phyloP scores from a whole-genome alignment of 2,329 filamentous ascomycete genomes.

The Pseudocercospora musae region DNA sequence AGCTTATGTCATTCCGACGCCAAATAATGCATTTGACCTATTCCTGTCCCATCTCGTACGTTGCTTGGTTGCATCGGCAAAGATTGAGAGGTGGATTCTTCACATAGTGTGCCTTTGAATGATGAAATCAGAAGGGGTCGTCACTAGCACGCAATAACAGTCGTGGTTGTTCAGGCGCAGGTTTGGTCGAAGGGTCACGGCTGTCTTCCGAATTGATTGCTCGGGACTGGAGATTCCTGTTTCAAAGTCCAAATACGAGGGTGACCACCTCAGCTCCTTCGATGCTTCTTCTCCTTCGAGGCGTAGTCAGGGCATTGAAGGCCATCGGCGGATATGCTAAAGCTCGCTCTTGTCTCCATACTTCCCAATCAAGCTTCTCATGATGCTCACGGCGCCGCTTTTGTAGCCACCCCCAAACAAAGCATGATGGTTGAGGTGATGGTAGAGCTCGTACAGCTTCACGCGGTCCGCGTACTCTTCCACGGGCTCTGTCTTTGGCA shows the following conservation, averaged over 20 bases:
- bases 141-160: no score
- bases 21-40: background rate
- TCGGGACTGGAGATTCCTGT: background rate
- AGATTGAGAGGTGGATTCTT: background rate
- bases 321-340: background rate
- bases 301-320: background rate
- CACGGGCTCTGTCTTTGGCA: conserved; percentile 75
- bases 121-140: background rate
- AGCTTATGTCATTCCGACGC: background rate
- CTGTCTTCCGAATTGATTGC: background rate
- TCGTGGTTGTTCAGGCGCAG: background rate
- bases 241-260: background rate
- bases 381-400: conserved; percentile 72
- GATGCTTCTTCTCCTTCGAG: background rate
- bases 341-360: conserved; percentile 50
- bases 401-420: conserved; percentile 75
- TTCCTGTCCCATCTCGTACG: background rate
- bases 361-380: conserved; percentile 69
- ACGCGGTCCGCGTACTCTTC: conserved; percentile 84
- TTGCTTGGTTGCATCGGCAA: background rate
- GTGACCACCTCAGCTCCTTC: background rate
- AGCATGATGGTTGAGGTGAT: conserved; percentile 84
- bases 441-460: conserved; percentile 77
- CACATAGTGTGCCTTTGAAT: background rate
- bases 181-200: background rate